phyloP scores from a whole-genome alignment of 176 grass and related monocot genomes.

The Cenchrus fungigraminus region DNA sequence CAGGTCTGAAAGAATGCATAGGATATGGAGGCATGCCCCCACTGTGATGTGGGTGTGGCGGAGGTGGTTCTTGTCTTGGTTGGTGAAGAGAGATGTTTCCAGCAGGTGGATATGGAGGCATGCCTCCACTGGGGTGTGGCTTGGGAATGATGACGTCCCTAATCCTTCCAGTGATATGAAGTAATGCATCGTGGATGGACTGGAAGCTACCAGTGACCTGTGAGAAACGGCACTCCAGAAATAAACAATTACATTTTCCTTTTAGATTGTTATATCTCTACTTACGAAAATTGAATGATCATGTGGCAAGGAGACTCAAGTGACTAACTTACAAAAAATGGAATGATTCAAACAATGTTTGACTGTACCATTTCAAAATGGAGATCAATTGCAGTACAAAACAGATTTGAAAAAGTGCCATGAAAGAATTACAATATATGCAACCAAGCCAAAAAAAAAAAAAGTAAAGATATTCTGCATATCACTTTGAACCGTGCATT shows the following conservation, averaged over 20 bases:
- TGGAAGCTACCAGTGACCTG: conserved; percentile 74
- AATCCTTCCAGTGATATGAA: conserved; percentile 71
- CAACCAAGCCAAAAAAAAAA: not conserved
- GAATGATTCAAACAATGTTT: conserved; percentile 7
- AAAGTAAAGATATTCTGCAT: not conserved
- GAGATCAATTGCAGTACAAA: not conserved
- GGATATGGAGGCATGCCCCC: conserved; percentile 58
- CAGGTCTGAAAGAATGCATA: conserved; percentile 53
- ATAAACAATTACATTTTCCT: conserved; percentile 25
- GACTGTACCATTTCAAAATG: conserved; percentile 26
- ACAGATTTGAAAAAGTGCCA: conserved; percentile 10
- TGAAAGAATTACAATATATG: conserved; percentile 23
- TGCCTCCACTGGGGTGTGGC: conserved; percentile 51
- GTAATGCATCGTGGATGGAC: conserved; percentile 71
- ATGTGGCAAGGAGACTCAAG: not conserved
- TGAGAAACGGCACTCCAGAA: conserved; percentile 33
- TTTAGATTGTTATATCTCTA: not conserved
- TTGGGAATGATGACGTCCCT: conserved; percentile 65
- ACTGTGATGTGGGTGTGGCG: conserved; percentile 43
- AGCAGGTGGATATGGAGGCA: conserved; percentile 54
- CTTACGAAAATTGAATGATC: conserved; percentile 1
- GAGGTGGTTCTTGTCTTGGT: conserved; percentile 63
- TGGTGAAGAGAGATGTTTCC: conserved; percentile 46
- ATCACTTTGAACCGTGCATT: not conserved
- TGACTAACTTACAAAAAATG: conserved; percentile 14